Percentiles rank a stretch among this genome's conserved stretches.
Evolutionary conservation across 371 early-diverging fungal genomes (phyloP).

Genomic region (Aphelidium insulamus): DNA sequence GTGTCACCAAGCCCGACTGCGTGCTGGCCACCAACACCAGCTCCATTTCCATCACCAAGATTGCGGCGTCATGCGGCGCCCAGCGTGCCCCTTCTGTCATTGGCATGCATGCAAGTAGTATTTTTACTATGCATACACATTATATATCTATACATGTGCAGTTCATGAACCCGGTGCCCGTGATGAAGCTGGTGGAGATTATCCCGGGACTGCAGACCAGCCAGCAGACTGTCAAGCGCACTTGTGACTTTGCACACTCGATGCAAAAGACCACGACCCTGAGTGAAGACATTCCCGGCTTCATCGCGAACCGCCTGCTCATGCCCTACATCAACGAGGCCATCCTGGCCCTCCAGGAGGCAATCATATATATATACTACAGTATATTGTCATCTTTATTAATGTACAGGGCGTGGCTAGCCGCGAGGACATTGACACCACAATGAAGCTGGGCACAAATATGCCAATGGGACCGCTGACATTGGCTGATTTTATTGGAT

Average conservation of each 20-base stretch:
- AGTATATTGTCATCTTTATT: slow-evolving; percentile 1
- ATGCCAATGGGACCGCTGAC: slow-evolving; percentile 95
- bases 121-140: too few species aligned
- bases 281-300: slow-evolving; percentile 80
- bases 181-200: slow-evolving; percentile 93
- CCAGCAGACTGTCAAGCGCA: slow-evolving; percentile 35
- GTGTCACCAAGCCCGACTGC: slow-evolving; percentile 36
- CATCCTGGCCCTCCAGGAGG: slow-evolving; percentile 60
- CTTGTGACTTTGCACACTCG: slow-evolving; percentile 42
- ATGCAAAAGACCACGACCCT: slow-evolving; percentile 88
- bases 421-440: slow-evolving; percentile 88
- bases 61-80: slow-evolving; percentile 40
- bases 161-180: slow-evolving; percentile 92
- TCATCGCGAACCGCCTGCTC: slow-evolving; percentile 85
- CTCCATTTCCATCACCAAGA: slow-evolving; percentile 83
- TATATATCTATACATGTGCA: too few species aligned
- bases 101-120: slow-evolving; percentile 53
- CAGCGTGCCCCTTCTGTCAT: slow-evolving; percentile 25
- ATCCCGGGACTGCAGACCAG: slow-evolving; percentile 81
- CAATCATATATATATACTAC: slow-evolving; percentile 10
- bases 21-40: slow-evolving; percentile 91
- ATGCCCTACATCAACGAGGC: slow-evolving; percentile 99
- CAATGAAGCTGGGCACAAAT: slow-evolving; percentile 92
- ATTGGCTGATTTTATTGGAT: slow-evolving; percentile 91
- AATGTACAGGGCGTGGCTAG: slow-evolving; percentile 56